Evolutionary conservation across 1,139 yeast species (phyloP), one percentile per base, ranked within the genome.

Genomic region (Yamadazyma taylorii): DNA sequence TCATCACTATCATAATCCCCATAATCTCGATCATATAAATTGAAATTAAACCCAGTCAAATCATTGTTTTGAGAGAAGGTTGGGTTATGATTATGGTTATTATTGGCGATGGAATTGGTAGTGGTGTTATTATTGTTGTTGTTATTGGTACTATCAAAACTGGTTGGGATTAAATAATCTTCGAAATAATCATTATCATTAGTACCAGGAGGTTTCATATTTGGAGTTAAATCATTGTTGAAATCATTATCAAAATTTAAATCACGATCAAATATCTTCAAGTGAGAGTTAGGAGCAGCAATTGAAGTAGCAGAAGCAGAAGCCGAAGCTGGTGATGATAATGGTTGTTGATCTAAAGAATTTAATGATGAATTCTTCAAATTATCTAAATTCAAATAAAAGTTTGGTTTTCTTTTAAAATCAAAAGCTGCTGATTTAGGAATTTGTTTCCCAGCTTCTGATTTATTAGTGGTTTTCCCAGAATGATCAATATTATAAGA

Each of bases 141-240:
- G 24, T 30, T 19, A 4, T 19, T 24, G 10, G 38, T 25, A 5
- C 35, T 38, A 5, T 47, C 48, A 24, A 46, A 41, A 30, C 37
- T 38, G 12, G 43, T 34, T 5, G 51, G 48, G 10, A 45, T 35
- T 6, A 44, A 29, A 19, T 40, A 39, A 11, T 41, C 42, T 17
- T 62, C 73, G 39, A 69, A 69, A 47, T 68, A 69, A n/a, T 62
- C 71, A 30, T 49, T 41, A 6, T 47, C 48, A 30, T 51, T 55
- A 4, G 61, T 48, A 7, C 62, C 61, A 1, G 75, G 75, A 1
- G 75, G 74, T 31, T 65, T 66, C 67, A 68, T 63, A 6, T 61
- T 56, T 0, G 75, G 75, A 0, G 76, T 70, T 14, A 66, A 46
- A 11, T 27, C 30, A 31, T 37, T 45, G 23, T 47, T 50, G 22